A percentile compares a stretch with the other conserved stretches of the same genome.
Evolutionary conservation across 2,329 filamentous ascomycete species (phyloP).

Genomic region (Penicillium griseofulvum): DNA sequence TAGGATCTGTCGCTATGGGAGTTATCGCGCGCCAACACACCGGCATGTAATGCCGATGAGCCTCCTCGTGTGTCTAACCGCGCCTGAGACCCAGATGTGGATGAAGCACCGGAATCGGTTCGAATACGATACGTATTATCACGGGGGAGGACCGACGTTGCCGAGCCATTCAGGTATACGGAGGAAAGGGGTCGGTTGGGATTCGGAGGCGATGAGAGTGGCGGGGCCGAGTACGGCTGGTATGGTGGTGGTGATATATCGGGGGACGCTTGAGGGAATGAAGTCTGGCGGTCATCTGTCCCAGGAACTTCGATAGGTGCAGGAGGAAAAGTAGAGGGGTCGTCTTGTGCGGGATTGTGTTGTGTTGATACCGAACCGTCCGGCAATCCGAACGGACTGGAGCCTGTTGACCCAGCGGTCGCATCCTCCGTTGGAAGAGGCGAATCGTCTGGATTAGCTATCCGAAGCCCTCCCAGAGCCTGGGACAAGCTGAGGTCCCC

Average conservation of each 20-base stretch:
- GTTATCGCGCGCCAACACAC: constrained; percentile 64
- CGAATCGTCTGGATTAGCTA: constrained; percentile 89
- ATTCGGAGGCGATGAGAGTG: constrained; percentile 37
- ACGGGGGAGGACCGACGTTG: constrained; percentile 38
- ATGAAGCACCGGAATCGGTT: constrained; percentile 59
- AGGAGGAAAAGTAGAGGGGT: constrained; percentile 18
- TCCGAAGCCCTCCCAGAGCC: constrained; percentile 88
- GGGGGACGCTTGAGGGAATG: constrained; percentile 43
- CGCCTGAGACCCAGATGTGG: constrained; percentile 54
- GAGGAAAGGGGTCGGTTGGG: constrained; percentile 48
- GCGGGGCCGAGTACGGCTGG: constrained; percentile 44
- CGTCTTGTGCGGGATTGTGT: constrained; percentile 20
- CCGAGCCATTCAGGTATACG: constrained; percentile 47
- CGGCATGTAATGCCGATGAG: constrained; percentile 57
- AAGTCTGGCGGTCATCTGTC: constrained; percentile 44
- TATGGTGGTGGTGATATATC: constrained; percentile 44
- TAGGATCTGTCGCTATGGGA: constrained; percentile 70
- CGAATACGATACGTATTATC: constrained; percentile 54
- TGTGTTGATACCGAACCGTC: constrained; percentile 26
- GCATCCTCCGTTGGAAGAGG: constrained; percentile 42
- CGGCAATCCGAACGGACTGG: constrained; percentile 21
- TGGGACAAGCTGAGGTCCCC: constrained; percentile 89
- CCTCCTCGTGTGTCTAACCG: constrained; percentile 64
- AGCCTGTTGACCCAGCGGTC: constrained; percentile 25
- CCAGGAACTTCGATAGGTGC: constrained; percentile 22